phyloP scores from a whole-genome alignment of 352 stramenopile genomes.

The Phytopythium vexans region DNA sequence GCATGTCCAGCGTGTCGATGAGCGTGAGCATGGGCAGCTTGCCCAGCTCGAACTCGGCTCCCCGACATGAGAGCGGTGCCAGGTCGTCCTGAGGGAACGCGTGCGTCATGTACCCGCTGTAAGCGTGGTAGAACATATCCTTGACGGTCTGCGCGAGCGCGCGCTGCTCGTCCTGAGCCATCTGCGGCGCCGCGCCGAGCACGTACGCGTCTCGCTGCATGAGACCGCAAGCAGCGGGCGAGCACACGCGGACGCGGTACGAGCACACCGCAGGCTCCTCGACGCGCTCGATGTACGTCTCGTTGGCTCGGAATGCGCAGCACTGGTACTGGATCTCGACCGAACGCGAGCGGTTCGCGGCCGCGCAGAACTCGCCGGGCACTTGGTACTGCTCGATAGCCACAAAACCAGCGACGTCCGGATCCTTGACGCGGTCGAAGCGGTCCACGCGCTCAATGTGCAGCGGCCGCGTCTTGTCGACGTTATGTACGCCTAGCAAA shows the following conservation, averaged over 20 bases:
- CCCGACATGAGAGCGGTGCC: constrained; percentile 61
- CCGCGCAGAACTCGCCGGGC: constrained; percentile 35
- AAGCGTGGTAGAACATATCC: constrained; percentile 91
- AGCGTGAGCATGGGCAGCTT: constrained; percentile 87
- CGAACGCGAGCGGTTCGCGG: constrained; percentile 13
- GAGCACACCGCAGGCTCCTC: constrained; percentile 46
- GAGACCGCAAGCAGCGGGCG: constrained; percentile 64
- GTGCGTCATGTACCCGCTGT: constrained; percentile 79
- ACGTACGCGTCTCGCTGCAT: constrained; percentile 74
- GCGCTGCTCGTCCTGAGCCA: constrained; percentile 54
- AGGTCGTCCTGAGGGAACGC: constrained; percentile 85
- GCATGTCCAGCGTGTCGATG: constrained; percentile 90
- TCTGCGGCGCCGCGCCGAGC: constrained; percentile 35
- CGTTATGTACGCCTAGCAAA: constrained; percentile 37
- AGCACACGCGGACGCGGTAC: constrained; percentile 72
- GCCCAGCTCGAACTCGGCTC: constrained; percentile 71
- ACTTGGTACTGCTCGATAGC: constrained; percentile 45
- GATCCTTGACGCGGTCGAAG: constrained; percentile 31
- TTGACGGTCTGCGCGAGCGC: constrained; percentile 62
- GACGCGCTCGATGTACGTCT: constrained; percentile 77
- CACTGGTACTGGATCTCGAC: constrained; percentile 66
- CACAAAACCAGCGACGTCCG: constrained; percentile 55
- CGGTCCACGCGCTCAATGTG: constrained; percentile 37
- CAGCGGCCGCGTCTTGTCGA: constrained; percentile 28
- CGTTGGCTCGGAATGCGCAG: constrained; percentile 72